phyloP scores from a whole-genome alignment of 306 rosid genomes.

The Trifolium fragiferum region DNA sequence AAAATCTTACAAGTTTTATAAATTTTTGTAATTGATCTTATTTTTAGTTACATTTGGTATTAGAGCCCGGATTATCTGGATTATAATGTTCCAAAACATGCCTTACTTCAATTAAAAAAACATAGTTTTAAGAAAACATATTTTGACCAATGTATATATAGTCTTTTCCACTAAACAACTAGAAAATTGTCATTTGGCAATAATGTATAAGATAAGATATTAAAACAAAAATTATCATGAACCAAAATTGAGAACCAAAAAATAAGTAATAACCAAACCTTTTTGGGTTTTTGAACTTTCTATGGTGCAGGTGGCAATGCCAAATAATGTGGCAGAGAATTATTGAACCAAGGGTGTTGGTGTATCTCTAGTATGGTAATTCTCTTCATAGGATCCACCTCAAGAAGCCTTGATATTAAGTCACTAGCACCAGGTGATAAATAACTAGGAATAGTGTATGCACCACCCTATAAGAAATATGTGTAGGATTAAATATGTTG shows the following conservation, averaged over 20 bases:
- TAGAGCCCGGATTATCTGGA: no score
- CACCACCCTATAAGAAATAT: slow-evolving; percentile 69
- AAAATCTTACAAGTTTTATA: no score
- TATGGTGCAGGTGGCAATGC: slow-evolving; percentile 67
- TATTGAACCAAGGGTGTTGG: slow-evolving; percentile 89
- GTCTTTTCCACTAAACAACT: no score
- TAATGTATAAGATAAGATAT: no score
- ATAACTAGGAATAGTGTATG: slow-evolving; percentile 85
- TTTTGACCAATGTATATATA: no score
- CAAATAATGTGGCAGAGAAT: slow-evolving; percentile 81
- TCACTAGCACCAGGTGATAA: slow-evolving; percentile 82
- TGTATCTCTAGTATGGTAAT: slow-evolving; percentile 88
- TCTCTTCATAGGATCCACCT: slow-evolving; percentile 88
- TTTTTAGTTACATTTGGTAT: no score
- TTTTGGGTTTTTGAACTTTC: slow-evolving; percentile 68
- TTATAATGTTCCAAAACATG: no score
- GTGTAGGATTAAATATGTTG: no score
- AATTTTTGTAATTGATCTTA: no score
- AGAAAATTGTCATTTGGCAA: no score
- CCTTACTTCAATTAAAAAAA: no score
- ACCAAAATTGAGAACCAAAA: background rate
- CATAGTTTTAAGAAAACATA: no score
- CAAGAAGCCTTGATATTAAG: slow-evolving; percentile 85
- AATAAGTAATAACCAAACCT: slow-evolving; percentile 47
- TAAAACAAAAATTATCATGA: slow-evolving; percentile 6